Evolutionary conservation across 2,329 filamentous ascomycete species (phyloP).

Genomic region (Sporothrix variecibatus): DNA sequence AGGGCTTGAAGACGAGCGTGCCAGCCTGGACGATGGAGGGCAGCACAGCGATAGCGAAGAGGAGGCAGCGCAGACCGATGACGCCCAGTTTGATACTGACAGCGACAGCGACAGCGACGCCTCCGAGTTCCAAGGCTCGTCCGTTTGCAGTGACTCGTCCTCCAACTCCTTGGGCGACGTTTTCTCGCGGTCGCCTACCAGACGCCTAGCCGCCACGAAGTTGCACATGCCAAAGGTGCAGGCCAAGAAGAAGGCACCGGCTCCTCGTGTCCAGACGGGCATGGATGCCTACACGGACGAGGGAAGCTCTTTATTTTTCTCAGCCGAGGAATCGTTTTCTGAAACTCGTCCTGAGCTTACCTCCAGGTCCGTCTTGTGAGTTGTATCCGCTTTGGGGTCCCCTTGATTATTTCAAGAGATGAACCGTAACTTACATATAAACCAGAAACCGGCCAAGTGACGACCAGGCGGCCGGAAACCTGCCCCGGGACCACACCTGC

Average conservation of each 20-base stretch:
- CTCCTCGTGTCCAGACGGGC: neutral
- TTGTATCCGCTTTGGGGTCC: neutral
- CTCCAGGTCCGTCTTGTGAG: neutral
- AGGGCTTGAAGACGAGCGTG: neutral
- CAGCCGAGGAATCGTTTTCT: conserved; percentile 26
- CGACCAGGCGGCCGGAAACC: neutral
- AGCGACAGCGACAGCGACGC: conserved; percentile 9
- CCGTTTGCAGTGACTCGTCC: neutral
- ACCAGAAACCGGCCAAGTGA: neutral
- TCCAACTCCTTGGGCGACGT: conserved; percentile 21
- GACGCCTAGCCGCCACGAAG: neutral
- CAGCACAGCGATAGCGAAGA: neutral
- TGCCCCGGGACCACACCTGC: neutral
- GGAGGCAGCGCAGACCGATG: neutral
- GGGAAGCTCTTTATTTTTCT: conserved; percentile 30
- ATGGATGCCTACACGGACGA: conserved; percentile 13
- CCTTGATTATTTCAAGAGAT: neutral
- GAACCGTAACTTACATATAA: neutral
- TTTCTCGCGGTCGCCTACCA: conserved; percentile 19
- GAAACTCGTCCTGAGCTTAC: neutral
- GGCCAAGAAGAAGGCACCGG: neutral
- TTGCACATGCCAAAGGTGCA: neutral
- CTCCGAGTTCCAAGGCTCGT: conserved; percentile 28
- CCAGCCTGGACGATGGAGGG: neutral
- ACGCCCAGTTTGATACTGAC: neutral